Conservation (phyloP, 2,329 filamentous ascomycete species). For the Aspergillus oerlinghausenensis region DNA sequence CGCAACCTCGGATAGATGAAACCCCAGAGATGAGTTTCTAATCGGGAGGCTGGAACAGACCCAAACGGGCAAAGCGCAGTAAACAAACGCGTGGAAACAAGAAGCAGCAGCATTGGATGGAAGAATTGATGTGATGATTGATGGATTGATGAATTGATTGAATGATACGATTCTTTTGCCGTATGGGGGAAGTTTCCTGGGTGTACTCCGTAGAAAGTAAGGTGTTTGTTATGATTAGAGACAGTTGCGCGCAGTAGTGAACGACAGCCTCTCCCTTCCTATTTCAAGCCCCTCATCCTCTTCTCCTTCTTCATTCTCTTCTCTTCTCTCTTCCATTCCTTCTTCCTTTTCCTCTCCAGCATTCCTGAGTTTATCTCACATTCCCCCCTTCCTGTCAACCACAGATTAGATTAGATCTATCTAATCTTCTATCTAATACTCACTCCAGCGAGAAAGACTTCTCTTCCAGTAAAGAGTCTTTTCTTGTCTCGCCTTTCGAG, state of each 20-base stretch:
- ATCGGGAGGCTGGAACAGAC: background rate
- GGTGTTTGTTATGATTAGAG: background rate
- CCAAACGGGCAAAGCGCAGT: conserved; percentile 17
- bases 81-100: conserved; percentile 21
- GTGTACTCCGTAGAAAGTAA: background rate
- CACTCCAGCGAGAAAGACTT: conserved; percentile 34
- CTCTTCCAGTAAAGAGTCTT: conserved; percentile 37
- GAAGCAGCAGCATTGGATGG: conserved; percentile 1
- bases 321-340: conserved; percentile 4
- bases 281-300: conserved; percentile 10
- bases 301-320: conserved; percentile 5
- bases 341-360: conserved; percentile 17
- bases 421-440: conserved; percentile 13
- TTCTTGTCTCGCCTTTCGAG: conserved; percentile 47
- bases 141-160: background rate
- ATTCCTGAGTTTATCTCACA: conserved; percentile 4
- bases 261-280: background rate
- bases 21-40: background rate
- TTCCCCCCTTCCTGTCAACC: conserved; percentile 17
- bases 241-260: background rate
- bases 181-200: background rate
- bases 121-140: background rate
- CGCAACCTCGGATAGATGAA: background rate
- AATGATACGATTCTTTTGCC: background rate
- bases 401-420: conserved; percentile 19